A percentile compares a stretch with the other conserved stretches of the same genome.
These are phyloP conservation scores for Pseudogymnoascus pannorum DNA, from an alignment of 2,329 filamentous ascomycete species.

Conservation along the genomic window DNA sequence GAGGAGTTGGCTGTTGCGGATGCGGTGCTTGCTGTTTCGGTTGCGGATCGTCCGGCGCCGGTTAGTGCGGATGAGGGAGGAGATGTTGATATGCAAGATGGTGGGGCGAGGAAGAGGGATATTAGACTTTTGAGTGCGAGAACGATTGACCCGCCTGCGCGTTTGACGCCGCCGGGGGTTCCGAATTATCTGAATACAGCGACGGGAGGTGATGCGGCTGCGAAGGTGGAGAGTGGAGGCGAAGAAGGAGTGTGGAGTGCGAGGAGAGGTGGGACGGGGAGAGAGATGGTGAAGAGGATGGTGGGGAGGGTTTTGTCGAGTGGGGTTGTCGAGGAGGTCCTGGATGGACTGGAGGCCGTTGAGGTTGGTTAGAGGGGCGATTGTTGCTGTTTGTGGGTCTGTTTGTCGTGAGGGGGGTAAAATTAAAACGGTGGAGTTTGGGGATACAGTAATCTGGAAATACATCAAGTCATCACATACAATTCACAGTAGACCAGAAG, in stretches of 20 bases:
- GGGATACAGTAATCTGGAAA: background rate
- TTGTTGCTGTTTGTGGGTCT: background rate
- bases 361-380: slow-evolving; percentile 48
- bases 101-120: slow-evolving; percentile 27
- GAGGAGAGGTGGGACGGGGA: slow-evolving; percentile 74
- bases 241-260: slow-evolving; percentile 80
- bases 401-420: background rate
- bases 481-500: too few species aligned
- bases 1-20: slow-evolving; percentile 94
- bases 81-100: slow-evolving; percentile 35
- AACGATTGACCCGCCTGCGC: slow-evolving; percentile 67
- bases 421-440: background rate
- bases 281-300: slow-evolving; percentile 63
- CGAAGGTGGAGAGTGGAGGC: slow-evolving; percentile 35
- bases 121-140: slow-evolving; percentile 61
- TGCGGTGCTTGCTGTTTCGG: slow-evolving; percentile 75
- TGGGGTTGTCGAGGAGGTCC: slow-evolving; percentile 78
- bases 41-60: slow-evolving; percentile 42
- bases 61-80: slow-evolving; percentile 15
- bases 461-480: background rate
- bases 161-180: slow-evolving; percentile 64
- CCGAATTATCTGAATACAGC: slow-evolving; percentile 56
- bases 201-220: slow-evolving; percentile 34
- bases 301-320: slow-evolving; percentile 70
- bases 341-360: slow-evolving; percentile 72